Conservation (phyloP, 768 basidiomycete species). For the Mycena filopes region DNA sequence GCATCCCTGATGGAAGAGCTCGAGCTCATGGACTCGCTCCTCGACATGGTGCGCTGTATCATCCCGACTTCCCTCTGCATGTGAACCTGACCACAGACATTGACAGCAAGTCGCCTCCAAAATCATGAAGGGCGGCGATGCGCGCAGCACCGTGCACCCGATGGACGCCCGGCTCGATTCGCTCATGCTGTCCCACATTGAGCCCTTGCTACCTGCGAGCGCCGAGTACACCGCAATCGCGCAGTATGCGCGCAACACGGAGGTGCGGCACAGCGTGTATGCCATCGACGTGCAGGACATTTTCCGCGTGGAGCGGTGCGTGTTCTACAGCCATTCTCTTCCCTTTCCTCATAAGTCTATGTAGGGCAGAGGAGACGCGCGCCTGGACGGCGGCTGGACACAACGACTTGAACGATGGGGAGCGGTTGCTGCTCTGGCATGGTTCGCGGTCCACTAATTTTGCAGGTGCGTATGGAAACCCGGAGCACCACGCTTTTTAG, state of each 20-base stretch:
- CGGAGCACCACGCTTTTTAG: no score
- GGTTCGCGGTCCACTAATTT: constrained; percentile 16
- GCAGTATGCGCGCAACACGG: constrained; percentile 8
- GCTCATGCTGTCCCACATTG: neutral
- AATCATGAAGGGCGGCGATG: neutral
- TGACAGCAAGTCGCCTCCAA: constrained; percentile 10
- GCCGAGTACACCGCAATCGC: neutral
- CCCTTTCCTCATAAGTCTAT: no score
- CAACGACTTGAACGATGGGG: neutral
- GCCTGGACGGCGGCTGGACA: constrained; percentile 13
- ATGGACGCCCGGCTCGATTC: constrained; percentile 11
- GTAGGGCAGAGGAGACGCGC: neutral
- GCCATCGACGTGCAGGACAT: neutral
- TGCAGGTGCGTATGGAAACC: constrained; percentile 4
- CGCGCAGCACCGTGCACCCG: neutral
- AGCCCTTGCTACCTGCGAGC: neutral
- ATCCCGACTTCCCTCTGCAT: neutral
- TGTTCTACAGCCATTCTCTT: no score
- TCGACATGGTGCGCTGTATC: constrained; percentile 12
- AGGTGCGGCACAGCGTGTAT: neutral
- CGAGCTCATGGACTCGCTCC: constrained; percentile 14
- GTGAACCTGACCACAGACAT: neutral
- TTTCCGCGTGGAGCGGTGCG: constrained; percentile 15
- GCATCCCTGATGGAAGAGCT: constrained; percentile 4
- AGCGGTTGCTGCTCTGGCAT: constrained; percentile 15